Conservation (phyloP, 1,139 yeast genomes). For the Yarrowia galli region DNA sequence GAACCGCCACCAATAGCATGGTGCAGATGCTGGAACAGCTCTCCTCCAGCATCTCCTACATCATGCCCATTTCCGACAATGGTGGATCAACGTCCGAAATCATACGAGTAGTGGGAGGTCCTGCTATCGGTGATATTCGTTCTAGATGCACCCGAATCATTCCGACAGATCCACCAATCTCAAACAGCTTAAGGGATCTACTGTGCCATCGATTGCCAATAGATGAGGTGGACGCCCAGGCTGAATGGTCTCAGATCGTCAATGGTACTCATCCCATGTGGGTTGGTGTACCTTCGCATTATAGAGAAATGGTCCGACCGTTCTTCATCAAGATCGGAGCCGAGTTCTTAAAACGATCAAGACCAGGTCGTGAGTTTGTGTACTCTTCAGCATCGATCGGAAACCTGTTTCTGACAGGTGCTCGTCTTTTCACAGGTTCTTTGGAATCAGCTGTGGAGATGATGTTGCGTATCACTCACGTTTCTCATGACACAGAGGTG, state of each 20-base stretch:
- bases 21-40: slow-evolving; percentile 58
- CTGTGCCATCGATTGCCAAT: slow-evolving; percentile 68
- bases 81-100: slow-evolving; percentile 96
- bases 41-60: slow-evolving; percentile 60
- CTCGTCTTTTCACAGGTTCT: slow-evolving; percentile 81
- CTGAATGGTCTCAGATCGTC: slow-evolving; percentile 78
- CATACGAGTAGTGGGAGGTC: slow-evolving; percentile 89
- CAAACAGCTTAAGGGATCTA: slow-evolving; percentile 52
- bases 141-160: slow-evolving; percentile 81
- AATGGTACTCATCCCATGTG: slow-evolving; percentile 81
- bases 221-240: slow-evolving; percentile 61
- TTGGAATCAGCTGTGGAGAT: slow-evolving; percentile 84
- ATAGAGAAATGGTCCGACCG: slow-evolving; percentile 76
- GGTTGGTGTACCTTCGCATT: slow-evolving; percentile 65
- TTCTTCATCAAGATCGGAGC: slow-evolving; percentile 80
- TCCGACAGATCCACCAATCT: slow-evolving; percentile 50
- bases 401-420: slow-evolving; percentile 82
- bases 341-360: slow-evolving; percentile 74
- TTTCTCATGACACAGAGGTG: slow-evolving; percentile 63
- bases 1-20: slow-evolving; percentile 75
- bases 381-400: slow-evolving; percentile 86
- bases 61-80: slow-evolving; percentile 87
- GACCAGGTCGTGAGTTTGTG: slow-evolving; percentile 63
- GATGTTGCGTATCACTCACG: slow-evolving; percentile 69
- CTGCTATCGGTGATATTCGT: slow-evolving; percentile 92